Conservation (phyloP, 140 eudicot genomes). For the Bidens hawaiensis region DNA sequence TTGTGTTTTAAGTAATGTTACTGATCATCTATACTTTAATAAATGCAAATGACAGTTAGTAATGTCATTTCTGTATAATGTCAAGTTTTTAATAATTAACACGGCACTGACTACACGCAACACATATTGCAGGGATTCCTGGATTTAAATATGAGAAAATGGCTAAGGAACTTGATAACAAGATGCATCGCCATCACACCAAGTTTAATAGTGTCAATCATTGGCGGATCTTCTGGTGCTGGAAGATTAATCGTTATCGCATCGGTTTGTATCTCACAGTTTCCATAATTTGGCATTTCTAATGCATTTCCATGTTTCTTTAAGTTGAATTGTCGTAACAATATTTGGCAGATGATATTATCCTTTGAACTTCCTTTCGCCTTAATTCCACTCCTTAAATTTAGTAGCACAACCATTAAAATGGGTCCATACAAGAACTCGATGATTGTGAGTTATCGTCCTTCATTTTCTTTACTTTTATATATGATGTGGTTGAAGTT, state of each 20-base stretch:
- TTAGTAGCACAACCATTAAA: constrained; percentile 75
- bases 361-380: constrained; percentile 96
- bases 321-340: neutral
- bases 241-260: constrained; percentile 75
- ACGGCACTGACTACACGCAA: neutral
- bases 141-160: constrained; percentile 78
- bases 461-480: neutral
- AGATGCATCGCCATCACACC: constrained; percentile 82
- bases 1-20: no score
- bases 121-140: constrained; percentile 60
- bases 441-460: constrained; percentile 40
- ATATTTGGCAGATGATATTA: constrained; percentile 62
- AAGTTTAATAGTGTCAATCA: constrained; percentile 66
- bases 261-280: constrained; percentile 46
- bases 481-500: neutral
- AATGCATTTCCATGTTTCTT: neutral
- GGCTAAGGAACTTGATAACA: constrained; percentile 84
- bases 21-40: no score
- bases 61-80: neutral
- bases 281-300: neutral
- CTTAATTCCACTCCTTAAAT: constrained; percentile 88
- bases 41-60: neutral
- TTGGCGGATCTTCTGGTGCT: constrained; percentile 79
- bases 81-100: neutral
- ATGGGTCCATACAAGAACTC: constrained; percentile 92